Evolutionary conservation across 371 early-diverging fungal species (phyloP).

Genomic region (Apophysomyces sp.): DNA sequence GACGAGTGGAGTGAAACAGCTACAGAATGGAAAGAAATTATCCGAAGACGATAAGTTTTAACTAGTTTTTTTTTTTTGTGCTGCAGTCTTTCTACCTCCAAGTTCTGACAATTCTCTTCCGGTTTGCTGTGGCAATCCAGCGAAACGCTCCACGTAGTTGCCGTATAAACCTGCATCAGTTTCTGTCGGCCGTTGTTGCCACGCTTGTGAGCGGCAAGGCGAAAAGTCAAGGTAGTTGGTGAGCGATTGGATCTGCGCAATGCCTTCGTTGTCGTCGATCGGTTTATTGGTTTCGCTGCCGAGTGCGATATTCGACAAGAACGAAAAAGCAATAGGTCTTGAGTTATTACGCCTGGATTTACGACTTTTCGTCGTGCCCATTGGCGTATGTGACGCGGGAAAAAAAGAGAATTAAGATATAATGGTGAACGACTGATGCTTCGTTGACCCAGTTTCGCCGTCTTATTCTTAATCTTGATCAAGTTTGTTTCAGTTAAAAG

Average conservation of each 20-base stretch:
- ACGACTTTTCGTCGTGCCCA: conserved; percentile 61
- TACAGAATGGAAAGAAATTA: conserved; percentile 1
- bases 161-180: neutral
- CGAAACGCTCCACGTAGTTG: neutral
- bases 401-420: neutral
- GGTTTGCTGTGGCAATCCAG: neutral
- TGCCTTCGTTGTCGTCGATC: neutral
- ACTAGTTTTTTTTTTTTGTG: neutral
- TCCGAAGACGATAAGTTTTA: neutral
- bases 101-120: neutral
- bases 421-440: conserved; percentile 1
- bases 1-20: conserved; percentile 37
- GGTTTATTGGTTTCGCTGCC: conserved; percentile 37
- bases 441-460: neutral
- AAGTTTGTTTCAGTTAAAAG: neutral
- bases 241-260: conserved; percentile 4
- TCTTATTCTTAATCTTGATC: neutral
- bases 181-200: conserved; percentile 2
- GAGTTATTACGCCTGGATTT: conserved; percentile 55
- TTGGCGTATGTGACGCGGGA: conserved; percentile 31
- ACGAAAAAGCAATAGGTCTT: conserved; percentile 50
- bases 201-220: conserved; percentile 7
- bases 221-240: conserved; percentile 4
- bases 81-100: neutral
- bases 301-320: conserved; percentile 46